Conservation (phyloP, 441 rosid species). For the Breynia disticha region DNA sequence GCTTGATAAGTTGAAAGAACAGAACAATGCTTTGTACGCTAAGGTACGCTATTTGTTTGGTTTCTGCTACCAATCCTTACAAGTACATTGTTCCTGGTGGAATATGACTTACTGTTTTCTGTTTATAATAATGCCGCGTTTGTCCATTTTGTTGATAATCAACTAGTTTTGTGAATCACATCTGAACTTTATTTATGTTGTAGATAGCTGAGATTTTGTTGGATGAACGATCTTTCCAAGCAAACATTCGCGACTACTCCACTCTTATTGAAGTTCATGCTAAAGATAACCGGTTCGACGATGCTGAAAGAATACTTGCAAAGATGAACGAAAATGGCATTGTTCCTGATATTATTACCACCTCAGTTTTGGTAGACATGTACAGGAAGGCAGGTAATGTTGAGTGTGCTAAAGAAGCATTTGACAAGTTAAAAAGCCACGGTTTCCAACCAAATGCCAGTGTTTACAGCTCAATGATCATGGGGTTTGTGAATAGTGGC, state of each 20-base stretch:
- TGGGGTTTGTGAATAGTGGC: slow-evolving; percentile 58
- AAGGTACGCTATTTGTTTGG: slow-evolving; percentile 42
- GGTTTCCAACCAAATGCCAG: slow-evolving; percentile 54
- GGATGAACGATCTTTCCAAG: slow-evolving; percentile 53
- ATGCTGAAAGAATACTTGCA: slow-evolving; percentile 59
- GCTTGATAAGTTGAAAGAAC: slow-evolving; percentile 51
- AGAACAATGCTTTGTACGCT: slow-evolving; percentile 29
- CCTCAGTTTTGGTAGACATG: slow-evolving; percentile 49
- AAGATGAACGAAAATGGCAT: slow-evolving; percentile 62
- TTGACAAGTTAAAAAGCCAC: slow-evolving; percentile 42
- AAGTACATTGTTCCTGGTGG: not conserved
- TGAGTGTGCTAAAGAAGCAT: slow-evolving; percentile 56
- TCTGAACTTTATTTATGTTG: slow-evolving; percentile 7
- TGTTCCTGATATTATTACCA: slow-evolving; percentile 44
- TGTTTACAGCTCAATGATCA: slow-evolving; percentile 60
- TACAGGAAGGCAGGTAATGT: slow-evolving; percentile 61
- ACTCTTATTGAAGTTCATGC: slow-evolving; percentile 61
- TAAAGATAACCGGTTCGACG: slow-evolving; percentile 41
- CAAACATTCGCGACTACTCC: slow-evolving; percentile 47
- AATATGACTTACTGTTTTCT: not conserved
- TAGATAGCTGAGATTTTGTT: slow-evolving; percentile 65
- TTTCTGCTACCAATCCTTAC: not conserved
- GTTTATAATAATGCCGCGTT: not conserved
- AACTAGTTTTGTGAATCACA: no score
- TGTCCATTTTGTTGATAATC: no score